Evolutionary conservation across 176 grass and related monocot genomes (phyloP), one percentile per base, ranked within the genome.

Genomic region (Oryza longistaminata): DNA sequence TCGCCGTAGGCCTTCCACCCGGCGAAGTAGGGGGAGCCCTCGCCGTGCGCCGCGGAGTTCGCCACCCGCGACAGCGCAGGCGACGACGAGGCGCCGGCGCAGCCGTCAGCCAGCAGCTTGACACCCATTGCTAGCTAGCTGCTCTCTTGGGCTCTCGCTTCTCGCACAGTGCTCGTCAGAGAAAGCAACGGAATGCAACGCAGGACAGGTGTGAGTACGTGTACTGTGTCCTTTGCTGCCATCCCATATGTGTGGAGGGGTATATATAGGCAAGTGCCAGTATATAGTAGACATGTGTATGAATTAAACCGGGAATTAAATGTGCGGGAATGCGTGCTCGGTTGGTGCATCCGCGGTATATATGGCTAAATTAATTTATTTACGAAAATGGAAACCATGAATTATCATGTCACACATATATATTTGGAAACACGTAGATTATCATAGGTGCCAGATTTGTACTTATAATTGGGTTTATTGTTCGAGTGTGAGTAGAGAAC

Each of bases 1-100:
- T 61, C 55, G 55, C 3, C 21, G 55, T 61, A 61, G 55, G 55
- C 55, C 55, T 61, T 61, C 55, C 55, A 61, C 55, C 55, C 55
- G 55, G 55, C 55, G 55, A 61, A 90, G 77, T 90, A 90, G 7
- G 88, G 83, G 4, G 88, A 90, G 44, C 86, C 88, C 75, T 90
- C 88, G 22, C 88, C 88, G 26, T 90, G 88, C 25, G 82, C 81
- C 3, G 52, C 19, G 31, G 88, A 86, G 40, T 39, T 82, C 48
- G 88, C 88, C 22, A 85, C 80, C 12, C 29, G 43, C 6, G 88
- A 90, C 64, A 90, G 73, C 19, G 76, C 25, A 9, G 55, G 55
- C 21, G 55, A 53, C 16, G 50, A 19, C 29, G 29, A 31, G 29
- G 29, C 29, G 2, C 4, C 66, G 12, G 27, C 5, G 25, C 7